Evolutionary conservation across 371 early-diverging fungal species (phyloP).

Genomic region (Mucor mucedo): DNA sequence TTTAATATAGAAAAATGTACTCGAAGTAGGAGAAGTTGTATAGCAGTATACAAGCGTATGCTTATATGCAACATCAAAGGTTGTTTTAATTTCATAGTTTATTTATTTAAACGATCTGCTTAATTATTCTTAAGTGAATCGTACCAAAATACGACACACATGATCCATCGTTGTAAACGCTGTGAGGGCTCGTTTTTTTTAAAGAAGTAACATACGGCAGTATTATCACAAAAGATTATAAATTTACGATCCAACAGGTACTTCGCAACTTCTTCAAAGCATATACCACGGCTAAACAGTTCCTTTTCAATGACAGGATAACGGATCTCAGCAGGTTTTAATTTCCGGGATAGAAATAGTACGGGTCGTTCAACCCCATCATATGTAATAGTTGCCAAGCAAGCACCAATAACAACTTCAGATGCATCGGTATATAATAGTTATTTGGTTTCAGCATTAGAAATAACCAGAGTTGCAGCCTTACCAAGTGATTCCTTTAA

Average conservation of each 20-base stretch:
- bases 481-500: background rate
- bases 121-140: no score
- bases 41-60: no score
- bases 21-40: no score
- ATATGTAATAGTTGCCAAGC: background rate
- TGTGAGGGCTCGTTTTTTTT: background rate
- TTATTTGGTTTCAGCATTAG: background rate
- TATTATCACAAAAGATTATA: background rate
- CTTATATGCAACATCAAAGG: no score
- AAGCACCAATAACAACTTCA: slow-evolving; percentile 1
- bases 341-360: background rate
- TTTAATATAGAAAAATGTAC: no score
- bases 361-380: background rate
- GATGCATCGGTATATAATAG: background rate
- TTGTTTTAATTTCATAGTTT: no score
- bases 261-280: background rate
- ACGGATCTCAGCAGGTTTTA: background rate
- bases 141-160: no score
- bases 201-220: background rate
- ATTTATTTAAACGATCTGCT: no score
- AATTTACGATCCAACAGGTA: background rate
- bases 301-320: slow-evolving; percentile 6
- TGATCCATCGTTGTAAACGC: slow-evolving; percentile 2
- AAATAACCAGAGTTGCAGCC: background rate
- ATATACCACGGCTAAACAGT: background rate